Base-by-base conservation (phyloP, 2,329 filamentous ascomycete species). In the Aspergillus aculeatinus region DNA sequence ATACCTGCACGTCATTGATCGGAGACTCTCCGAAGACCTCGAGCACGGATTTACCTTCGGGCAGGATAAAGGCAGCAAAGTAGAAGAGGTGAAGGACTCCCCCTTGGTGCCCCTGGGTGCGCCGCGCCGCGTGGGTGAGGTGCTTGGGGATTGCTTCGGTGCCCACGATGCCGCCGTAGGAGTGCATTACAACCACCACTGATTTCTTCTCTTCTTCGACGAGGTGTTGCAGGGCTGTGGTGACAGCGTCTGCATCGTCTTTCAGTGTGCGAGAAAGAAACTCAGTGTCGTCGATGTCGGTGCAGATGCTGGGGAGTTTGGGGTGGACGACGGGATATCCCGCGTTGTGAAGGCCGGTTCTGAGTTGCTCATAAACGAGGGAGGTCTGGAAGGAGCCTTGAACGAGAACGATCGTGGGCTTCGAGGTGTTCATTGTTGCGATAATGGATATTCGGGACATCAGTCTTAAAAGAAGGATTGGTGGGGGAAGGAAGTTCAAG, bases 141-240 rank as follows among this genome's bases (percentile, higher is more conserved):
- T 23, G 21, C 14, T 53, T 14, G 2, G 58, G 39, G 23, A 60
- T 57, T 2, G 58, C 58, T 29, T 48, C 44, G 31, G 35, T 57
- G 7, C 54, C 58, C 2, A 60, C 49, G 48, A 53, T 48, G 7
- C 58, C 50, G 3, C 53, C 58, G 48, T 60, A 60, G 11, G 42
- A 57, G 48, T 57, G 42, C 49, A 60, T 57, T 4, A 31, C 31
- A 27, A 57, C 16, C 2, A 57, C 54, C 19, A 60, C 21, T 2
- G 2, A 51, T 21, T 42, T 52, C 6, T 48, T 48, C 4, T 51
- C 39, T 11, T 58, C 49, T n/a, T 58, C 35, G 5, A 48, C 39
- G 2, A 48, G n/a, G 19, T 48, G 39, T 23, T 52, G n/a, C 2
- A 53, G 3, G 31, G 23, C 33, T 42, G n/a, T 16, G 6, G 51